Percentiles rank a stretch among this genome's conserved stretches.
These are phyloP conservation scores for Gossypium australe DNA, from an alignment of 345 rosid genomes.

Conservation along the genomic window DNA sequence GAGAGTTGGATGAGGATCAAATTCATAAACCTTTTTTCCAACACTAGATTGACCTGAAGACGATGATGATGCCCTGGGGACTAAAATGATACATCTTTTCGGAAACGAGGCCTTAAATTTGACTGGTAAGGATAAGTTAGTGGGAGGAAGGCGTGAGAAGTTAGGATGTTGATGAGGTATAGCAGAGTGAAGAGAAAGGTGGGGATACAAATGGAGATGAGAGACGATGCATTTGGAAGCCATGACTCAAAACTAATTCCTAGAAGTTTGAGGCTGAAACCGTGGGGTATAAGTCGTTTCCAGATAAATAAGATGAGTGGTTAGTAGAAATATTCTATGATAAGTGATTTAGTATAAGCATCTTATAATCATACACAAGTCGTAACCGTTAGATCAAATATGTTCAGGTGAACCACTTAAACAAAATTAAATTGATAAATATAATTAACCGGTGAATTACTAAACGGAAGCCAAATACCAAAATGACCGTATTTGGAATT, in stretches of 20 bases:
- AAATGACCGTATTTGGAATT: too few relatives aligned
- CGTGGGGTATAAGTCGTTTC: conserved; percentile 18
- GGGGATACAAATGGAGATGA: conserved; percentile 46
- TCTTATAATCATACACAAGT: not conserved
- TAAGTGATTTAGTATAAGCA: not conserved
- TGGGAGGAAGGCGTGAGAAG: not conserved
- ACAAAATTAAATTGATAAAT: not conserved
- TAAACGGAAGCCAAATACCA: not conserved
- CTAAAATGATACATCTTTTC: conserved; percentile 15
- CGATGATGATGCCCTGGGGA: conserved; percentile 27
- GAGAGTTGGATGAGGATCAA: conserved; percentile 54
- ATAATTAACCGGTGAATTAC: too few relatives aligned
- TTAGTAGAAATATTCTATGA: not conserved
- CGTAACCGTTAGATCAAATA: not conserved
- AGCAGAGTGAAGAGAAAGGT: conserved; percentile 19
- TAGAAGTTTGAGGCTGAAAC: conserved; percentile 27
- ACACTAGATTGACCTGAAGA: conserved; percentile 14
- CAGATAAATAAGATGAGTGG: conserved; percentile 20
- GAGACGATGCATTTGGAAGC: conserved; percentile 43
- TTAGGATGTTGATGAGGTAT: conserved; percentile 15
- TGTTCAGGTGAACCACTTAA: not conserved
- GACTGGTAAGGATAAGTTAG: conserved; percentile 9
- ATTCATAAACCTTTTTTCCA: conserved; percentile 18
- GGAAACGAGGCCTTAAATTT: not conserved
- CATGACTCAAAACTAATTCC: conserved; percentile 31